Base-by-base conservation (phyloP, 1,284 basidiomycete species). In the Cerioporus squamosus region DNA sequence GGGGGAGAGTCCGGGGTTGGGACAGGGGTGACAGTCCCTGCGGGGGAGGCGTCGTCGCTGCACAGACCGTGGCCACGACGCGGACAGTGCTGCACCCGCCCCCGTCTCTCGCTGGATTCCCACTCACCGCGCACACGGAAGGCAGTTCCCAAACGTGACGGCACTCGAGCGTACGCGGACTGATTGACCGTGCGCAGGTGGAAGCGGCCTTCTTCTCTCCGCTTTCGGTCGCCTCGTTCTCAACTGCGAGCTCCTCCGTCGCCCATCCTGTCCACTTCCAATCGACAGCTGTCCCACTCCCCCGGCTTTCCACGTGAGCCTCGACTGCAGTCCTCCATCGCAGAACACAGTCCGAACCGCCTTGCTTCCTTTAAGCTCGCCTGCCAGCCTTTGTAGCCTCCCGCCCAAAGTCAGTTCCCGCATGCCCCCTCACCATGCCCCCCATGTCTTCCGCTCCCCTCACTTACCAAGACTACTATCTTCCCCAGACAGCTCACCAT, bases 401-500 rank as follows among this genome's bases (percentile, higher is more conserved):
- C 66, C 47, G 57, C 52, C 57, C 63, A 57, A 62, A 59, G 59
- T 60, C 65, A 60, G 60, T 61, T 56, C 54, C 60, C 64, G 44
- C 62, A 40, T 55, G 12, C 44, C 42, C 62, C 55, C 49, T 50
- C 57, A 33, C 47, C 57, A 46, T 44, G 47, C 49, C 52, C 50
- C 50, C 55, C 50, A 70, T 72, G 66, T 64, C 72, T 48, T 63
- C 63, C 15, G 39, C 62, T 43, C 61, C 67, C 43, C 70, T 75
- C 66, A 73, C 75, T 69, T 76, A 78, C 68, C 73, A 75, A 17
- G 72, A 74, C 62, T 77, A 75, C 66, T 71, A 74, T 52, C 70
- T 75, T 51, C 66, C 70, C 44, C 72, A 61, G 48, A 48, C 70
- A 24, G 53, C 53, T 51, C 63, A 56, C 26, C 26, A n/a, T n/a